Evolutionary conservation across 139 green algal genomes (phyloP), one percentile per base, ranked within the genome.

Genomic region (Chlorella vulgaris): DNA sequence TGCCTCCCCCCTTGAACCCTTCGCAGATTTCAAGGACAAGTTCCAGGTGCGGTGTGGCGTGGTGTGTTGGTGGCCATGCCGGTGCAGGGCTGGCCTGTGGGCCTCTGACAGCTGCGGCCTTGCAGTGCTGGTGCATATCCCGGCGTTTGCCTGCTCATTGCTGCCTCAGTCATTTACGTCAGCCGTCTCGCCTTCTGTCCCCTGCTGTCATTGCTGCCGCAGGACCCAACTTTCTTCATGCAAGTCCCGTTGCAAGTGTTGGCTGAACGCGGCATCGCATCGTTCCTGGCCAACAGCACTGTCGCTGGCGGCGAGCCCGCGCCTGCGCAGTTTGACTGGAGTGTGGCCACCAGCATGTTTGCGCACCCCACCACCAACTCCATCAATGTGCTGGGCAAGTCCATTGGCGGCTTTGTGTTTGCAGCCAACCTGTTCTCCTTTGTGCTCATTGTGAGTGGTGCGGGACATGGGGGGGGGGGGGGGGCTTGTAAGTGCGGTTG

Each of bases 341-440:
- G 70, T n/a, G 40, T 89, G 19, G 61, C 38, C 0, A 74, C 91
- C 24, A 84, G 74, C 53, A 81, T 89, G 78, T 98, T 94, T 55
- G 86, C 95, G 0, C 95, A 98, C 87, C 95, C 95, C 43, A 86
- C 87, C 67, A 87, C 96, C 29, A 74, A 87, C 43, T 89, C 83
- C 1, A 77, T 85, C 38, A 94, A 86, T 35, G 81, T 96, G 65
- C 86, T 96, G 58, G 93, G 87, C 7, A 55, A 88, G 22, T 85
- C 94, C 74, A 91, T 94, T 26, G 89, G 91, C 7, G 90, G 87
- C 29, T 99, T 99, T 83, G 83, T 99, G 19, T 98, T 99, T 85
- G 95, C 95, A 1, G 92, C 93, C 55, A 92, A 89, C 84, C 96
- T 99, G 91, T 99, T 99, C 82, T 88, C 82, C 51, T 98, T 97